Evolutionary conservation across 1,284 basidiomycete species (phyloP), one percentile per base, ranked within the genome.

Genomic region (Pholiota adiposa): DNA sequence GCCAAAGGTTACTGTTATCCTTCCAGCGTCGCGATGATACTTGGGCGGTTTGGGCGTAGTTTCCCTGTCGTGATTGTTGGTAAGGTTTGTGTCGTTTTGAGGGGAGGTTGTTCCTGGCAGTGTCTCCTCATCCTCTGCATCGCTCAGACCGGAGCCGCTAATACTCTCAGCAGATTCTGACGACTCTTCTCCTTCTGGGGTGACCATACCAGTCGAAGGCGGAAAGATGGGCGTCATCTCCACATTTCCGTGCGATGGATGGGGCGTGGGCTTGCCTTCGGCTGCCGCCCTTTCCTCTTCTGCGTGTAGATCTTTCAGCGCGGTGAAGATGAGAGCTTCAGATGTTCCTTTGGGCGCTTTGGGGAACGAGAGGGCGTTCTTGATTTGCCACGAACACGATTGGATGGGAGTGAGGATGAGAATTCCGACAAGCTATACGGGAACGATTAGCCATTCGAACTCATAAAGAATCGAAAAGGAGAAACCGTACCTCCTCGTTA

Each of bases 321-420:
- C 73, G 1, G 72, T 73, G 63, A 77, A 75, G 51, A 83, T 83
- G 54, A 82, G 73, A 21, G 67, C 65, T 53, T 82, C 79, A 0
- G 80, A 82, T 2, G 79, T 82, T 25, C 80, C 80, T 60, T 76
- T 77, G 0, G 79, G 80, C 2, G 79, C 77, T 40, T 73, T 64
- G 2, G 79, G 79, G 65, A 83, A 82, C 21, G 77, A 76, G 27
- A 74, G 70, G 6, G 75, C 74, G 49, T 82, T 82, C 67, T 83
- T 82, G 61, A 81, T 80, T 56, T 79, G 77, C 67, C 78, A 81
- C 33, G 75, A 69, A 19, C 65, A 58, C 4, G 61, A 66, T 27
- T 74, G 73, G 16, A 78, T 75, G 0, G 73, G 77, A 3, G 80
- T 75, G 23, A 82, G 71, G 51, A 82, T 77, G 58, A 81, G 73